A percentile compares a stretch with the other conserved stretches of the same genome.
These are phyloP conservation scores for Cubamyces sp. DNA, from an alignment of 768 basidiomycete genomes.

Conservation along the genomic window DNA sequence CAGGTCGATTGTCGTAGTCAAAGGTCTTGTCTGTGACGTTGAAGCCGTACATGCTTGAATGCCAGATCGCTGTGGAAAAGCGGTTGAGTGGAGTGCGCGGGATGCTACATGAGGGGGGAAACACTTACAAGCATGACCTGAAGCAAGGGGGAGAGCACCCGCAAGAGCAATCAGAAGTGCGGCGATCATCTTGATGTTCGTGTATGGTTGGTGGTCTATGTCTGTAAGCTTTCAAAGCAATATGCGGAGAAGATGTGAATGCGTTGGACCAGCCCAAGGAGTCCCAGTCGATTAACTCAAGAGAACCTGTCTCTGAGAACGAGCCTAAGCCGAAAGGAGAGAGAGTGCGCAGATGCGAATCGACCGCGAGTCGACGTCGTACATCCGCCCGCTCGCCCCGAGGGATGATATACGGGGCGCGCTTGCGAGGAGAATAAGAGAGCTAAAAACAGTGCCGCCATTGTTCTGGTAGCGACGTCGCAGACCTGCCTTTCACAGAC, in stretches of 20 bases:
- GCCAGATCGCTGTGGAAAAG: conserved; percentile 48
- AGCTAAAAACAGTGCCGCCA: conserved; percentile 10
- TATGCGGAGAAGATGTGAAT: neutral
- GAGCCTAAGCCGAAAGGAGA: conserved; percentile 6
- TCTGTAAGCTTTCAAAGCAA: neutral
- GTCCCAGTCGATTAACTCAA: neutral
- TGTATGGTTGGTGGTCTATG: conserved; percentile 1
- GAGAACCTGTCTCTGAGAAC: conserved; percentile 22
- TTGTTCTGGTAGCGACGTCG: conserved; percentile 19
- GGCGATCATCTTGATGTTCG: conserved; percentile 15
- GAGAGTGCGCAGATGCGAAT: conserved; percentile 6
- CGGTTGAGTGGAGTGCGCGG: neutral
- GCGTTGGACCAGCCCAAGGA: conserved; percentile 5
- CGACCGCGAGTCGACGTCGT: conserved; percentile 16
- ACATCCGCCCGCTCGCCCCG: too few relatives aligned
- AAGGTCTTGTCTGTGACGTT: conserved; percentile 62
- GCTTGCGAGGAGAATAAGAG: conserved; percentile 19
- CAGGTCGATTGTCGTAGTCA: conserved; percentile 68
- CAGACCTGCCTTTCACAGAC: conserved; percentile 6
- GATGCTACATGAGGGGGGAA: neutral
- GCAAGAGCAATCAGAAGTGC: conserved; percentile 15
- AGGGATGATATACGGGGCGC: conserved; percentile 19
- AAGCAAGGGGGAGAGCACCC: conserved; percentile 20
- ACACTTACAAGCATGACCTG: conserved; percentile 26
- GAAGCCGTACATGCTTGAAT: conserved; percentile 68